Percentiles rank a stretch among this genome's conserved stretches.
Conservation (phyloP, 1,139 yeast species). For the Candida pseudocylindracea region DNA sequence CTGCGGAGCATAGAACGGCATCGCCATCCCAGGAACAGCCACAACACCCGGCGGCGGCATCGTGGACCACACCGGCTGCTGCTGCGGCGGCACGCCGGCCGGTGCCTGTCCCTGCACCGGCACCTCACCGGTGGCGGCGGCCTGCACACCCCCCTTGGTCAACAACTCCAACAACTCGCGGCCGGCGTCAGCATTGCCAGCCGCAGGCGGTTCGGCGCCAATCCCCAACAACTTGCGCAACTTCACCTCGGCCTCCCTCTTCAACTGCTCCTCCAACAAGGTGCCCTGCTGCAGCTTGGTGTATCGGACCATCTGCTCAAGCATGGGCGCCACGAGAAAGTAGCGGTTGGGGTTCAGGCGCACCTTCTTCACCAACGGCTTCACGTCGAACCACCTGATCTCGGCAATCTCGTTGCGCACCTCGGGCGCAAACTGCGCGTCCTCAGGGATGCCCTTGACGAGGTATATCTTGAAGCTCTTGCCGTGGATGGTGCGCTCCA, state of each 20-base stretch:
- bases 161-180: too few species aligned
- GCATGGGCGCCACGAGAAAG: constrained; percentile 36
- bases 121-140: too few species aligned
- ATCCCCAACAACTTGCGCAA: constrained; percentile 45
- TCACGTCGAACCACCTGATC: constrained; percentile 22
- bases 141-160: too few species aligned
- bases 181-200: constrained; percentile 35
- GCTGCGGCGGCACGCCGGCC: too few species aligned
- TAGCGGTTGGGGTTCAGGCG: constrained; percentile 21
- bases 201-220: constrained; percentile 7
- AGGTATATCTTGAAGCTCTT: constrained; percentile 75
- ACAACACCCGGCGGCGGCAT: too few species aligned
- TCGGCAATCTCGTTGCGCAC: constrained; percentile 73
- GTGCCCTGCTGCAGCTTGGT: constrained; percentile 24
- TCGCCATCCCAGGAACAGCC: too few species aligned
- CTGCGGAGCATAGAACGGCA: too few species aligned
- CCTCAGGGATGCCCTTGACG: constrained; percentile 61
- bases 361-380: constrained; percentile 12
- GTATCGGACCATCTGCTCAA: constrained; percentile 27
- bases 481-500: constrained; percentile 66
- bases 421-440: constrained; percentile 47
- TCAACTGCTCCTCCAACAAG: constrained; percentile 29
- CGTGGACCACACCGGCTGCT: too few species aligned
- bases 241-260: constrained; percentile 33
- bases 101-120: too few species aligned